Evolutionary conservation across 169 alveolate genomes (phyloP).

Genomic region (Plasmodium cynomolgi): DNA sequence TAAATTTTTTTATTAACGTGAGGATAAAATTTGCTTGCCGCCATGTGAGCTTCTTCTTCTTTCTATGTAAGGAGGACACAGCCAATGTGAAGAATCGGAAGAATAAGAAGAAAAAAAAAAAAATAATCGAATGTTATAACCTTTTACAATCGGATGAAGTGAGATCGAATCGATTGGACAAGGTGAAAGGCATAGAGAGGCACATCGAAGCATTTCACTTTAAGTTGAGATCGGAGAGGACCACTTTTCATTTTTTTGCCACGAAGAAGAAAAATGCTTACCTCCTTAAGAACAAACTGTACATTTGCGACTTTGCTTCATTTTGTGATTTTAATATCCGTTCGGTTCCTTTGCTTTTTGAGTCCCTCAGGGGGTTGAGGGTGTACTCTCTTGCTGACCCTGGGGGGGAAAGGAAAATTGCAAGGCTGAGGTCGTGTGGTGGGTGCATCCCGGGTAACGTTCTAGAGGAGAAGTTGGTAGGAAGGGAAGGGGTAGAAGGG

Average conservation of each 20-base stretch:
- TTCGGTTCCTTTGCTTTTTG: background rate
- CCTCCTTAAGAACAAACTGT: conserved; percentile 1
- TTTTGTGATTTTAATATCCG: conserved; percentile 18
- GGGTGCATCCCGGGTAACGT: background rate
- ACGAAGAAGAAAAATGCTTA: background rate
- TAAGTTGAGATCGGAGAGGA: background rate
- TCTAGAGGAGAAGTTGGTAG: background rate
- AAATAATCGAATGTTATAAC: background rate
- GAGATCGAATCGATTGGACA: background rate
- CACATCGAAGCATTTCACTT: background rate
- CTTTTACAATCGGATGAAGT: background rate
- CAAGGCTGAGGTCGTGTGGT: background rate
- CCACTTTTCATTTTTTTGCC: background rate
- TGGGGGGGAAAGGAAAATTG: background rate
- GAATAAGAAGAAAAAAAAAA: background rate
- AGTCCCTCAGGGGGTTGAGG: background rate
- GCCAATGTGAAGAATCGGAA: background rate
- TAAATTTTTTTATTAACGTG: background rate
- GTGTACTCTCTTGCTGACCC: background rate
- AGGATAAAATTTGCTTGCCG: background rate
- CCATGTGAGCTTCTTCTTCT: background rate
- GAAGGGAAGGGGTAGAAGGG: background rate
- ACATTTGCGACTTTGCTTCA: background rate
- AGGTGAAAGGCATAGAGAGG: background rate
- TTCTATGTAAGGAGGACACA: background rate